These are phyloP conservation scores for Boletus smithii DNA, from an alignment of 1,284 basidiomycete genomes.

Conservation along the genomic window DNA sequence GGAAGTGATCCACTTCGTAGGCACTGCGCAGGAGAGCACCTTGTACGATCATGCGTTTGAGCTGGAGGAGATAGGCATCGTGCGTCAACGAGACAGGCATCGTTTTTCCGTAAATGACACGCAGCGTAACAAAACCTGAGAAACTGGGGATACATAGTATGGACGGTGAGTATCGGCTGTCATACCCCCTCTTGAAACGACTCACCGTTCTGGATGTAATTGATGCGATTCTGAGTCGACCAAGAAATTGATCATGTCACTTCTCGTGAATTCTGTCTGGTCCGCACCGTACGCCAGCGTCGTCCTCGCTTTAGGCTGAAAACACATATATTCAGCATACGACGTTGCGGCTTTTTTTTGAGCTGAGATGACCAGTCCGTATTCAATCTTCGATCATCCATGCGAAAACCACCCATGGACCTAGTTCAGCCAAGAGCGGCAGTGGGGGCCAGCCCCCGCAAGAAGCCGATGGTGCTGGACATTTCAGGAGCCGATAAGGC, in stretches of 20 bases:
- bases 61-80: constrained; percentile 39
- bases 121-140: constrained; percentile 60
- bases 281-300: constrained; percentile 35
- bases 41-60: constrained; percentile 19
- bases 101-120: constrained; percentile 69
- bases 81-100: no score
- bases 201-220: constrained; percentile 25
- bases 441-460: no score
- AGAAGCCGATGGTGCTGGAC: no score
- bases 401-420: no score
- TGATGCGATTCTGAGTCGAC: constrained; percentile 38
- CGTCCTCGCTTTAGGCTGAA: constrained; percentile 36
- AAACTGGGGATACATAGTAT: constrained; percentile 40
- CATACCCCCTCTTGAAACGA: background rate
- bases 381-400: no score
- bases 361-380: no score
- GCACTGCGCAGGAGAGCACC: background rate
- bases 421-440: no score
- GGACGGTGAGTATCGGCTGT: background rate
- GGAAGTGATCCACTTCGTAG: constrained; percentile 35
- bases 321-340: background rate
- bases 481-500: no score
- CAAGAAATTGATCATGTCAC: no score
- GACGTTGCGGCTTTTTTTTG: no score
- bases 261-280: constrained; percentile 37